phyloP scores from a whole-genome alignment of 2,329 filamentous ascomycete species.

The Pseudogymnoascus sp. region DNA sequence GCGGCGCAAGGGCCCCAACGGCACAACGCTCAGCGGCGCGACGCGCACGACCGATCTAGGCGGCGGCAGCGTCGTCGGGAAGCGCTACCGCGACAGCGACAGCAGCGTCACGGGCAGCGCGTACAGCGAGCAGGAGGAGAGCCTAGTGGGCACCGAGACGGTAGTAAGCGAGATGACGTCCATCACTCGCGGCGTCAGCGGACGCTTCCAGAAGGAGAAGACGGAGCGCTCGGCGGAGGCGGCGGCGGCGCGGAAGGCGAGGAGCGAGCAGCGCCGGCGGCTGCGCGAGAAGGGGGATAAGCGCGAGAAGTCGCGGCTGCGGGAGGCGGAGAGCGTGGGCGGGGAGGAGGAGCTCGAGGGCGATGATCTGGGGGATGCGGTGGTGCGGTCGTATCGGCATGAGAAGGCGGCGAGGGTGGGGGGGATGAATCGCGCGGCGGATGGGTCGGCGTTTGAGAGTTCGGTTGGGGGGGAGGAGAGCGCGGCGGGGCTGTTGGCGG shows the following conservation, averaged over 20 bases:
- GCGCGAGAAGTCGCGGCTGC: neutral
- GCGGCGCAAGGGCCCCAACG: constrained; percentile 80
- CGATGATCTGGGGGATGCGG: constrained; percentile 55
- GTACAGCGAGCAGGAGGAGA: constrained; percentile 22
- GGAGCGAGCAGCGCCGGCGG: constrained; percentile 22
- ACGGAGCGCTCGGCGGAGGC: constrained; percentile 11
- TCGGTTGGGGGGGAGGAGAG: neutral
- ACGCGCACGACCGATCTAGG: constrained; percentile 77
- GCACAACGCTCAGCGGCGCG: constrained; percentile 72
- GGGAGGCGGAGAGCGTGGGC: constrained; percentile 13
- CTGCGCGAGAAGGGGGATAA: neutral
- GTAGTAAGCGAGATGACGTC: constrained; percentile 4
- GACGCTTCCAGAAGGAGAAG: constrained; percentile 17
- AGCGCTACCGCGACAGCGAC: constrained; percentile 28
- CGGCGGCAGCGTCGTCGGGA: constrained; percentile 65
- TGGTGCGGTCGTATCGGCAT: constrained; percentile 75
- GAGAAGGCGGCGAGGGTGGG: constrained; percentile 83
- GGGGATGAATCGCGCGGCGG: constrained; percentile 74
- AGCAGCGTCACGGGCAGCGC: neutral
- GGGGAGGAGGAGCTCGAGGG: constrained; percentile 24
- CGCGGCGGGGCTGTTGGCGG: constrained; percentile 47
- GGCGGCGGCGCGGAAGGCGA: constrained; percentile 27
- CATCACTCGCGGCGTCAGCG: constrained; percentile 23
- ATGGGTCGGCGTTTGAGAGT: constrained; percentile 62
- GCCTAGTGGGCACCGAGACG: constrained; percentile 32